Evolutionary conservation across 768 basidiomycete species (phyloP).

Genomic region (Sistotremastrum suecicum): DNA sequence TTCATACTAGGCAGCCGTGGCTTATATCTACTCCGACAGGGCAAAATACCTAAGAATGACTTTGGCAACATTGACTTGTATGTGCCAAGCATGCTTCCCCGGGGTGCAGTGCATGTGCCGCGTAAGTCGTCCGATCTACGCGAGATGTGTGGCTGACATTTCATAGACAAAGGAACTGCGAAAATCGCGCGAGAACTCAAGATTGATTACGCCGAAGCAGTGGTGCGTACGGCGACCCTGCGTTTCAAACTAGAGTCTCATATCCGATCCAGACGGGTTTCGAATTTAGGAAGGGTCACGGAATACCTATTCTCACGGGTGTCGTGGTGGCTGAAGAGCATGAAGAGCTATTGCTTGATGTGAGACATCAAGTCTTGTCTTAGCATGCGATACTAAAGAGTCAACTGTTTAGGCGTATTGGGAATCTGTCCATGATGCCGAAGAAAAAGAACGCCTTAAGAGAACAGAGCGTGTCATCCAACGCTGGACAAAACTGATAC

Average conservation of each 20-base stretch:
- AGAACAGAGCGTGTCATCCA: conserved; percentile 70
- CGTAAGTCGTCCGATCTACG: conserved; percentile 39
- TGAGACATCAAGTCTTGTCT: conserved; percentile 18
- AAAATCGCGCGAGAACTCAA: conserved; percentile 82
- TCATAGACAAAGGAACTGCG: conserved; percentile 65
- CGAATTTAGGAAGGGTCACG: conserved; percentile 88
- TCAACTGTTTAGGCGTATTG: conserved; percentile 54
- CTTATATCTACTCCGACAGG: conserved; percentile 31
- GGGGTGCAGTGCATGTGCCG: conserved; percentile 78
- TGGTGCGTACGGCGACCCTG: conserved; percentile 41
- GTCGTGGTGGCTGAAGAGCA: conserved; percentile 79
- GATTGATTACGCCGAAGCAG: conserved; percentile 88
- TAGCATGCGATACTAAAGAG: background rate
- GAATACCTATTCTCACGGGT: conserved; percentile 73
- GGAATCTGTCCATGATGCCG: conserved; percentile 64
- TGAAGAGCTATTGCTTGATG: conserved; percentile 62
- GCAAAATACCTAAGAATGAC: conserved; percentile 84
- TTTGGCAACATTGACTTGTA: conserved; percentile 98
- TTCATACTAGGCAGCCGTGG: background rate
- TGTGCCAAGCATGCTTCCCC: conserved; percentile 87
- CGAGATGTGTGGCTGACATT: background rate
- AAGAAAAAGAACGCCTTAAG: conserved; percentile 63
- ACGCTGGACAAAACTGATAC: conserved; percentile 77
- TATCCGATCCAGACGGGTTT: conserved; percentile 64
- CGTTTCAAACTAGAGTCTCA: conserved; percentile 1